Conservation (phyloP, 1,284 basidiomycete species). For the Ceratobasidium sp. region DNA sequence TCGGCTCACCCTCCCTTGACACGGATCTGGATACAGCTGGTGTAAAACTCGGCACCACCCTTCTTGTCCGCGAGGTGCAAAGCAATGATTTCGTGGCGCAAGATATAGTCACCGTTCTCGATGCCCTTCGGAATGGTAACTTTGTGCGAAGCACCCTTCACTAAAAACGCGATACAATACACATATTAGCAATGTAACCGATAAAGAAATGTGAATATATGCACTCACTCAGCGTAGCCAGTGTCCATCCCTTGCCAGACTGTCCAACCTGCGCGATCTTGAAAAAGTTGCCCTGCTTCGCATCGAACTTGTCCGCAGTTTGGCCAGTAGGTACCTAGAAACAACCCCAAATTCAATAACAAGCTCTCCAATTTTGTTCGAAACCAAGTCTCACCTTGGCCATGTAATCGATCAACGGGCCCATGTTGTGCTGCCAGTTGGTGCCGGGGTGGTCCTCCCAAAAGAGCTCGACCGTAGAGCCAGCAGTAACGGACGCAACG, state of each 20-base stretch:
- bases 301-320: slow-evolving; percentile 70
- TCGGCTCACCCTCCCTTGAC: slow-evolving; percentile 61
- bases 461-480: slow-evolving; percentile 69
- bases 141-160: slow-evolving; percentile 58
- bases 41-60: slow-evolving; percentile 79
- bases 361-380: not conserved
- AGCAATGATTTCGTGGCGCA: slow-evolving; percentile 80
- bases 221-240: slow-evolving; percentile 58
- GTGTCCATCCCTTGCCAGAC: slow-evolving; percentile 57
- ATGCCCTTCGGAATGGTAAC: slow-evolving; percentile 70
- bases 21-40: slow-evolving; percentile 72
- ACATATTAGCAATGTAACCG: not conserved
- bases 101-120: slow-evolving; percentile 73
- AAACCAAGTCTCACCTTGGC: slow-evolving; percentile 63
- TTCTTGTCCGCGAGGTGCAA: slow-evolving; percentile 67
- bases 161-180: slow-evolving; percentile 52
- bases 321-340: slow-evolving; percentile 60
- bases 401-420: slow-evolving; percentile 80
- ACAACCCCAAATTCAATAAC: not conserved
- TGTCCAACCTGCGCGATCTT: slow-evolving; percentile 69
- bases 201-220: slow-evolving; percentile 8
- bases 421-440: slow-evolving; percentile 77
- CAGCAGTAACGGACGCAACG: slow-evolving; percentile 72
- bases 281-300: slow-evolving; percentile 75
- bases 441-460: slow-evolving; percentile 69